Evolutionary conservation across 2,329 filamentous ascomycete genomes (phyloP), one percentile per base, ranked within the genome.

Genomic region (Aphanocladium album): DNA sequence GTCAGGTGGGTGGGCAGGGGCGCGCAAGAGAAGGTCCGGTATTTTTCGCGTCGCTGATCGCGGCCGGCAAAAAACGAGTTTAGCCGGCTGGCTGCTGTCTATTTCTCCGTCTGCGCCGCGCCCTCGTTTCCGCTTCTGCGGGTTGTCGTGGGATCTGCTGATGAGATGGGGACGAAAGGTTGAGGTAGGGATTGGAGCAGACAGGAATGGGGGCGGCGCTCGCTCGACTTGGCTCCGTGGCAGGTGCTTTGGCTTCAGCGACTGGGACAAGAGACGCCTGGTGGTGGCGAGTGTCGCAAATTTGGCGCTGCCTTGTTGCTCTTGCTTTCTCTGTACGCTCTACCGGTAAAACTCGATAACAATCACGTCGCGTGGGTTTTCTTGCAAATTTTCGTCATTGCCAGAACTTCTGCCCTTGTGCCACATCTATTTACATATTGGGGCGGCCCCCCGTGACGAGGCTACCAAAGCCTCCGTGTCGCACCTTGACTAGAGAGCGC

Each of bases 141-240:
- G 27, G n/a, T 45, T 49, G 54, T 37, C 56, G 56, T 35, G 41
- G 56, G 46, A 51, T 51, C 39, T 27, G 14, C 8, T 30, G 46
- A 51, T 51, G 55, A 21, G 45, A 50, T 50, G 30, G 27, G 56
- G 56, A 23, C 46, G 46, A 25, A 25, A 51, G 35, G 21, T 25
- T n/a, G 33, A 45, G 17, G n/a, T 46, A 41, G 30, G 30, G 50
- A 33, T 39, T 55, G 39, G 43, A 57, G 30, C 4, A 25, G 33
- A 47, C n/a, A 57, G 54, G 54, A 49, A 57, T 47, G 54, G 23
- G n/a, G 54, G 33, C 35, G 54, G 21, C 21, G 43, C 30, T 57
- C 8, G 43, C 14, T 39, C 7, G 35, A 14, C 9, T 39, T 9
- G 37, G 39, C 39, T 46, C 7, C 4, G 35, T 30, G 30, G 30